Evolutionary conservation across 2,329 filamentous ascomycete species (phyloP).

Genomic region (Pyricularia pennisetigena): DNA sequence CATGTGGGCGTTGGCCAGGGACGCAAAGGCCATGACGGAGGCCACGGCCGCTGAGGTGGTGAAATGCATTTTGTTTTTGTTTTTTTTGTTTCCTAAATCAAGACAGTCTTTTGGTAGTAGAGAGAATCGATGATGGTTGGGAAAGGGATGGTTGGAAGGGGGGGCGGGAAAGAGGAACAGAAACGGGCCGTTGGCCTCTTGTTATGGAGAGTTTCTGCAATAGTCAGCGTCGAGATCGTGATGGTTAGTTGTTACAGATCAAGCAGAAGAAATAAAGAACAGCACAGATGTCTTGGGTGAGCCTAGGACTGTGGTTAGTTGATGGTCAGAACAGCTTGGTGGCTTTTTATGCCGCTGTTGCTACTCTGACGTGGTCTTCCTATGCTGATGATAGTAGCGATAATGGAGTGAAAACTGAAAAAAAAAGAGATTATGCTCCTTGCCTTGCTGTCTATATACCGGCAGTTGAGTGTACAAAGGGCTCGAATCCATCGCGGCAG

Average conservation of each 20-base stretch:
- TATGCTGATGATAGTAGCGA: not conserved
- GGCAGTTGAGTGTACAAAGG: not conserved
- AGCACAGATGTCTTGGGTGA: not conserved
- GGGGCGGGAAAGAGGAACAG: not conserved
- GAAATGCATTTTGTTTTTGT: conserved; percentile 37
- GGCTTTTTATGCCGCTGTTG: not conserved
- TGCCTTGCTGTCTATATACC: not conserved
- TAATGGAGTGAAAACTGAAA: not conserved
- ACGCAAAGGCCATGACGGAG: conserved; percentile 39
- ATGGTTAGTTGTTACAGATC: not conserved
- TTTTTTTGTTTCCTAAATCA: conserved; percentile 22
- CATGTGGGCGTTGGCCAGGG: conserved; percentile 64
- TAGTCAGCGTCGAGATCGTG: not conserved
- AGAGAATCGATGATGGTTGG: not conserved
- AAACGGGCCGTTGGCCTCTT: not conserved
- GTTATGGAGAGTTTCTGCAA: not conserved
- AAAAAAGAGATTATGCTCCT: not conserved
- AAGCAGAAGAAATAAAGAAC: not conserved
- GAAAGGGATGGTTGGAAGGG: not conserved
- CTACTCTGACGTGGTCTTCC: not conserved
- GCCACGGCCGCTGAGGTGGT: conserved; percentile 23
- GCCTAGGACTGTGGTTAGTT: not conserved
- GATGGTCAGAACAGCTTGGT: not conserved
- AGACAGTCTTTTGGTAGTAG: not conserved
- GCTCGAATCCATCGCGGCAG: not conserved